Evolutionary conservation across 192 early-diverging fungal species (phyloP), one percentile per base, ranked within the genome.

Genomic region (Hyaloraphidium curvatum): DNA sequence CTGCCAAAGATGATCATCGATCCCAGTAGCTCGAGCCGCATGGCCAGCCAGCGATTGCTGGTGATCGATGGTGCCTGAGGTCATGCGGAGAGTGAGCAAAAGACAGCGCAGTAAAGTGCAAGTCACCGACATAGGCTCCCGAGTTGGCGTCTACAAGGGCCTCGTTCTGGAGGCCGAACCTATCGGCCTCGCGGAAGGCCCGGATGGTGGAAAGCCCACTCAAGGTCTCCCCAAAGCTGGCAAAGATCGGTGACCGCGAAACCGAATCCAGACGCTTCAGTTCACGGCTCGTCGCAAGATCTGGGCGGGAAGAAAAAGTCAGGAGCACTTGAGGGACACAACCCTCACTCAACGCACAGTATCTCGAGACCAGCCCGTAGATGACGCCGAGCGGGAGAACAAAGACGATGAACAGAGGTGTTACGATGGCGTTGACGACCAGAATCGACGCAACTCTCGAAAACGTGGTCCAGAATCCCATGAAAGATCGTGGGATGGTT

Each of bases 1-100:
- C 82, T 76, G n/a, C 80, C 75, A 59, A 96, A 84, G 1, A 86
- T 76, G 61, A 91, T 72, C 41, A 88, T 51, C 1, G 80, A 71
- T 3, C 85, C 78, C 43, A 91, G 50, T 9, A 9, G 5, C 27
- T 4, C 9, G 27, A 13, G 2, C 28, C 25, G 14, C 1, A 76
- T 64, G 7, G 74, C 74, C 0, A 72, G 57, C 74, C 74, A 76
- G 21, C 74, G 71, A 51, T 76, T 76, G 40, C 65, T 62, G 21
- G 56, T 56, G n/a, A 86, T 71, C 25, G 72, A 80, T 5, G 85
- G 75, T 56, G n/a, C n/a, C n/a, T n/a, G n/a, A n/a, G n/a, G n/a
- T n/a, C n/a, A n/a, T n/a, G n/a, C n/a, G n/a, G n/a, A n/a, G n/a
- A n/a, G n/a, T n/a, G n/a, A n/a, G n/a, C n/a, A n/a, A n/a, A n/a